Percentiles rank a stretch among this genome's conserved stretches.
Conservation (phyloP, 768 basidiomycete genomes). For the Tylopilus intermedius region DNA sequence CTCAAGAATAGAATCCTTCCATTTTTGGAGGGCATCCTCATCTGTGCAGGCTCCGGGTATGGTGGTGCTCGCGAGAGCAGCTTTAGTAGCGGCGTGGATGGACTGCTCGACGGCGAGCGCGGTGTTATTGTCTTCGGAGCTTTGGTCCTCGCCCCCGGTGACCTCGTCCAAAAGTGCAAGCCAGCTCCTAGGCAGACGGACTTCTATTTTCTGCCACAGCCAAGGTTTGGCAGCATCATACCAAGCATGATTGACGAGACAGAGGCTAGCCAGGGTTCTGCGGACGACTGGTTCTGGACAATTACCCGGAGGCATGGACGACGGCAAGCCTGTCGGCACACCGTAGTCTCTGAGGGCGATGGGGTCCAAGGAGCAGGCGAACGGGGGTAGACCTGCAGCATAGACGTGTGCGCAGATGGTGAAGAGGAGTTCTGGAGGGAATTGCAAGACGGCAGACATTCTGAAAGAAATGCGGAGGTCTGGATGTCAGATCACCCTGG, state of each 20-base stretch:
- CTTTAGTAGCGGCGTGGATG: constrained; percentile 61
- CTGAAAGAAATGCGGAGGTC: not conserved
- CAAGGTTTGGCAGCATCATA: constrained; percentile 81
- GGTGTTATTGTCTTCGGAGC: constrained; percentile 47
- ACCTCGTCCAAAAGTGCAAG: constrained; percentile 77
- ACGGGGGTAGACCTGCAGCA: constrained; percentile 53
- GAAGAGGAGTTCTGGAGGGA: constrained; percentile 68
- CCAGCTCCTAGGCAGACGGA: constrained; percentile 81
- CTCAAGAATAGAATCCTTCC: constrained; percentile 59
- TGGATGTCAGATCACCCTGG: not conserved
- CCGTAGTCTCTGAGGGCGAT: constrained; percentile 42
- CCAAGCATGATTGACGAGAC: constrained; percentile 75
- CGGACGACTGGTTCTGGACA: constrained; percentile 68
- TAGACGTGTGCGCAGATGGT: constrained; percentile 72
- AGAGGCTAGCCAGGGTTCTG: constrained; percentile 62
- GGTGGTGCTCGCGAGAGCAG: constrained; percentile 48
- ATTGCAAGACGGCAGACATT: constrained; percentile 37
- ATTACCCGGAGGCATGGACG: constrained; percentile 64
- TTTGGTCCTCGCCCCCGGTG: constrained; percentile 58
- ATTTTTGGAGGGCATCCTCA: constrained; percentile 41
- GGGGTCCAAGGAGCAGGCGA: constrained; percentile 63
- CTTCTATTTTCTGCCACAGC: constrained; percentile 81
- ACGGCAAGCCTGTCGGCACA: constrained; percentile 60
- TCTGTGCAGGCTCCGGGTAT: constrained; percentile 33
- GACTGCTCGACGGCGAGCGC: constrained; percentile 61